Evolutionary conservation across 2,329 filamentous ascomycete genomes (phyloP).

Genomic region (Neofusicoccum laricinum): DNA sequence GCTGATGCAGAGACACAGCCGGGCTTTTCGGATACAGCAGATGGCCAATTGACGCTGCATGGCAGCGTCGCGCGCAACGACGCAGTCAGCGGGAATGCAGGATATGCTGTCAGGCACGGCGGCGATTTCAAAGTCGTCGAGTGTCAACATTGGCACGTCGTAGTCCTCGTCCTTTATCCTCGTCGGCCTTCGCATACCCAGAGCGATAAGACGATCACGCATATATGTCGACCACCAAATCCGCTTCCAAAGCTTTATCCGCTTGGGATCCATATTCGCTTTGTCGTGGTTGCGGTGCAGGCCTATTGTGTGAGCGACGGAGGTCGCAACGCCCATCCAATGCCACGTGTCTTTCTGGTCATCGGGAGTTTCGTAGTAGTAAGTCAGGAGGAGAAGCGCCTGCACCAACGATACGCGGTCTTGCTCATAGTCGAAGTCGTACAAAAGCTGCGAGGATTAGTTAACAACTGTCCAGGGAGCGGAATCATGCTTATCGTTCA

Average conservation of each 20-base stretch:
- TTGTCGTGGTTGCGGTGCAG: slow-evolving; percentile 81
- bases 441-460: slow-evolving; percentile 61
- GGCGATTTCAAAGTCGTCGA: slow-evolving; percentile 80
- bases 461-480: slow-evolving; percentile 8
- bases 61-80: slow-evolving; percentile 64
- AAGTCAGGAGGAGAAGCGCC: slow-evolving; percentile 86
- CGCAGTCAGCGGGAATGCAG: slow-evolving; percentile 68
- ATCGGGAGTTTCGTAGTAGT: slow-evolving; percentile 96
- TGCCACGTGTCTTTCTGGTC: slow-evolving; percentile 98
- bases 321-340: slow-evolving; percentile 96
- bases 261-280: slow-evolving; percentile 69
- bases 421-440: slow-evolving; percentile 92
- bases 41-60: slow-evolving; percentile 77
- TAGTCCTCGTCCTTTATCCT: slow-evolving; percentile 92
- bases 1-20: slow-evolving; percentile 84
- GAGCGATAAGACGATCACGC: slow-evolving; percentile 84
- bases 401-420: slow-evolving; percentile 88
- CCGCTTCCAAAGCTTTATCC: slow-evolving; percentile 84
- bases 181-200: slow-evolving; percentile 90
- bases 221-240: slow-evolving; percentile 99
- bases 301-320: slow-evolving; percentile 88
- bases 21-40: slow-evolving; percentile 90
- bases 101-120: slow-evolving; percentile 65
- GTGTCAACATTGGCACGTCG: slow-evolving; percentile 83
- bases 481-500: slow-evolving; percentile 6